Conservation (phyloP, 1,284 basidiomycete genomes). For the Trametes polyzona region DNA sequence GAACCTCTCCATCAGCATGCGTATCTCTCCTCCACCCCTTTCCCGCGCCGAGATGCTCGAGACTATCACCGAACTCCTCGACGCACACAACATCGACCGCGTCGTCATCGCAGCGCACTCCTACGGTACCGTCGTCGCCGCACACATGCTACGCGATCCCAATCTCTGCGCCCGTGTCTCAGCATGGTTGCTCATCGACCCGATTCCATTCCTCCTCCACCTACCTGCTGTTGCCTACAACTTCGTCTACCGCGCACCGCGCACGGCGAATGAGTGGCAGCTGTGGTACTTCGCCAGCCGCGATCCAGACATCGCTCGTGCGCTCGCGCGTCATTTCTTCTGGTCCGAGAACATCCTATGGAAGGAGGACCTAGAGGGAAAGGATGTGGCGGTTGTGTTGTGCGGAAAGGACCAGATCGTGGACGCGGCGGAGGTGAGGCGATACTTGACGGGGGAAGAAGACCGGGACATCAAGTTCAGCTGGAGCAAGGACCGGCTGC, state of each 20-base stretch:
- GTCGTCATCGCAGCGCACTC: slow-evolving; percentile 60
- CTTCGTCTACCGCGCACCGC: slow-evolving; percentile 63
- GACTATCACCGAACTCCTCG: slow-evolving; percentile 45
- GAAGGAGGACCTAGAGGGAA: slow-evolving; percentile 54
- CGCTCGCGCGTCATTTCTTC: slow-evolving; percentile 63
- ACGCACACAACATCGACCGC: slow-evolving; percentile 42
- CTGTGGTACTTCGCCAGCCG: slow-evolving; percentile 69
- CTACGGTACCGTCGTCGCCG: slow-evolving; percentile 62
- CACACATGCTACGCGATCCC: slow-evolving; percentile 48
- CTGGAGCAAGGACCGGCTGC: slow-evolving; percentile 45
- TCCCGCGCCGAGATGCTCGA: slow-evolving; percentile 43
- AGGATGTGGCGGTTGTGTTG: slow-evolving; percentile 45
- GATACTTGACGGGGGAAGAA: slow-evolving; percentile 54
- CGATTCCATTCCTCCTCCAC: slow-evolving; percentile 66
- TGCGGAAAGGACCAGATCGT: slow-evolving; percentile 64
- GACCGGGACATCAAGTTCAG: slow-evolving; percentile 21
- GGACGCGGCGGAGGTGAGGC: slow-evolving; percentile 50
- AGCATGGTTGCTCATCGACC: slow-evolving; percentile 58
- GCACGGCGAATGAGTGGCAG: slow-evolving; percentile 62
- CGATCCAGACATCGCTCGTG: slow-evolving; percentile 63
- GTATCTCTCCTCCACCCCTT: slow-evolving; percentile 54
- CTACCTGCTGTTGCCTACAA: slow-evolving; percentile 63
- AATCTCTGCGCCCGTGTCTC: slow-evolving; percentile 40
- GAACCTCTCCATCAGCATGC: slow-evolving; percentile 61
- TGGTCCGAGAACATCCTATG: slow-evolving; percentile 66